Conservation (phyloP, 1,284 basidiomycete species). For the Schizopora paradoxa region DNA sequence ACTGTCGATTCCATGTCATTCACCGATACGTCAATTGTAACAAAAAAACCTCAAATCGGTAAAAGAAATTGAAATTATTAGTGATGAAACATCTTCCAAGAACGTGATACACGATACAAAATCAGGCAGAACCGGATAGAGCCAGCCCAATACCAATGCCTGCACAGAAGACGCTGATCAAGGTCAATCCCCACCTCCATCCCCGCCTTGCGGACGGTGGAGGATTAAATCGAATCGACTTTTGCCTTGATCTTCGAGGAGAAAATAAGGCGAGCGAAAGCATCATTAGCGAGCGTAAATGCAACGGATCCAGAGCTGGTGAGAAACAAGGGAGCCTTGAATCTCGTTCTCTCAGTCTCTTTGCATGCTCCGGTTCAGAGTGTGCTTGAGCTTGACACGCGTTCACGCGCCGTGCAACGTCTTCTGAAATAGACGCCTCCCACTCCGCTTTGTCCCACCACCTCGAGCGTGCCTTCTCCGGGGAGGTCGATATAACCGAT, state of each 20-base stretch:
- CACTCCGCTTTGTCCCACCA: slow-evolving; percentile 35
- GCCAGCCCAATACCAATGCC: slow-evolving; percentile 31
- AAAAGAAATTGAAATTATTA: too few species aligned
- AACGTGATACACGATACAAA: too few species aligned
- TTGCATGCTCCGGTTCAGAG: slow-evolving; percentile 3
- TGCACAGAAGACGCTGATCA: slow-evolving; percentile 32
- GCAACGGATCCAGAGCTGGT: slow-evolving; percentile 39
- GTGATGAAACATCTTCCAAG: too few species aligned
- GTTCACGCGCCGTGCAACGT: slow-evolving; percentile 43
- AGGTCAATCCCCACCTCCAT: slow-evolving; percentile 25
- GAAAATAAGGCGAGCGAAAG: slow-evolving; percentile 43
- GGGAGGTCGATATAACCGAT: slow-evolving; percentile 19
- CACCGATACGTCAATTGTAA: too few species aligned
- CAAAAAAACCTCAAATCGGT: too few species aligned
- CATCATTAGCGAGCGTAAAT: slow-evolving; percentile 41
- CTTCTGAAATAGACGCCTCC: slow-evolving; percentile 49
- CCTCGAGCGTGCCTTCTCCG: neutral
- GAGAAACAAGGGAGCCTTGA: slow-evolving; percentile 18
- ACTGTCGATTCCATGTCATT: too few species aligned
- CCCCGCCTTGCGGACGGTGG: slow-evolving; percentile 15
- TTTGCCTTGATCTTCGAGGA: slow-evolving; percentile 21
- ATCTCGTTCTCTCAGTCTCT: slow-evolving; percentile 19
- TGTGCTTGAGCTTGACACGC: slow-evolving; percentile 28
- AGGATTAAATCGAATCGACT: neutral
- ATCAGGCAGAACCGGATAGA: slow-evolving; percentile 16